These are phyloP conservation scores for Sarocladium oryzae DNA, from an alignment of 2,329 filamentous ascomycete genomes.

Conservation along the genomic window DNA sequence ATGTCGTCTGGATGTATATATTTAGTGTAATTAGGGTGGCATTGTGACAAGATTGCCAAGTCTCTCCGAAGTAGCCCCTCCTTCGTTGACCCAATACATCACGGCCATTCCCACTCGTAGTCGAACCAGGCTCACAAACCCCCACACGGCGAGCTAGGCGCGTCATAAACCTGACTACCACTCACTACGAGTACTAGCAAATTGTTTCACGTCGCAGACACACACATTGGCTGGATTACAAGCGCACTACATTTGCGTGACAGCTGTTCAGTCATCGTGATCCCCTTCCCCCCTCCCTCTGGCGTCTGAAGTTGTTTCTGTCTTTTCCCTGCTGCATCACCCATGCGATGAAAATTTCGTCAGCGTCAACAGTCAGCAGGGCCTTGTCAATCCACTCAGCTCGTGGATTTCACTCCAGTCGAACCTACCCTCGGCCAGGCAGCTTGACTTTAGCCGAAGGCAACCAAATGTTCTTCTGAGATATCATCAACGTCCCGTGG, in stretches of 20 bases:
- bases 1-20: too few relatives aligned
- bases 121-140: not conserved
- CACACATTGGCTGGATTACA: not conserved
- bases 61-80: not conserved
- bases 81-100: too few relatives aligned
- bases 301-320: not conserved
- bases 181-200: too few relatives aligned
- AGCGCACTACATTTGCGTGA: not conserved
- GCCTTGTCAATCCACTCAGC: not conserved
- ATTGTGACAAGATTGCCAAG: not conserved
- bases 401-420: not conserved
- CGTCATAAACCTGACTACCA: slow-evolving; percentile 5
- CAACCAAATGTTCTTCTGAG: slow-evolving; percentile 2
- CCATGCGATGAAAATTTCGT: not conserved
- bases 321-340: not conserved
- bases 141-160: not conserved
- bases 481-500: not conserved
- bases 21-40: too few relatives aligned
- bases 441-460: not conserved
- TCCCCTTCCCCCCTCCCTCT: not conserved
- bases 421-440: not conserved
- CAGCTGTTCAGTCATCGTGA: not conserved
- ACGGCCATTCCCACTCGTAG: not conserved
- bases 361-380: not conserved
- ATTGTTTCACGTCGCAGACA: not conserved